Percentiles rank a stretch among this genome's conserved stretches.
Evolutionary conservation across 192 early-diverging fungal genomes (phyloP).

Genomic region (Helicostylum pulchrum): DNA sequence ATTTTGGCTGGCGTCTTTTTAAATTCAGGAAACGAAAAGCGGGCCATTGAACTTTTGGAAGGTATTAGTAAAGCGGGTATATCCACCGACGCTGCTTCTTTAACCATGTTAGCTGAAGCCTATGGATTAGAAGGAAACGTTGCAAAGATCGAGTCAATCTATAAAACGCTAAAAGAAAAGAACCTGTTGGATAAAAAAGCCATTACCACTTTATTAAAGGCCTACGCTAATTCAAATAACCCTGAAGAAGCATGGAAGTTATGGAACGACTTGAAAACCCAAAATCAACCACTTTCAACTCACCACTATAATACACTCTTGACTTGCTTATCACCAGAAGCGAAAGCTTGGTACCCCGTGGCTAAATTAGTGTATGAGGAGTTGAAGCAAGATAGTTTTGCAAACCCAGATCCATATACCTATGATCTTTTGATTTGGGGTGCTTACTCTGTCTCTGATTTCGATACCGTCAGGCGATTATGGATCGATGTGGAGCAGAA

Average conservation of each 20-base stretch:
- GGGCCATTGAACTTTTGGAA: slow-evolving; percentile 2
- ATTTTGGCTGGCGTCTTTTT: slow-evolving; percentile 22
- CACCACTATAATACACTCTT: slow-evolving; percentile 26
- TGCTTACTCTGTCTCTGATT: slow-evolving; percentile 2
- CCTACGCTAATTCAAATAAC: neutral
- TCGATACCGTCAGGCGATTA: neutral
- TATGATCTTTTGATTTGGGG: slow-evolving; percentile 22
- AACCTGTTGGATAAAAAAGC: neutral
- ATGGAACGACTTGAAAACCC: slow-evolving; percentile 5
- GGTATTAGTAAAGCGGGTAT: slow-evolving; percentile 1
- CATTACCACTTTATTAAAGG: slow-evolving; percentile 1
- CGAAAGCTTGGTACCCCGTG: slow-evolving; percentile 15
- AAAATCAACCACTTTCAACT: neutral
- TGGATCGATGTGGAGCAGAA: neutral
- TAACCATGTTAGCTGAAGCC: slow-evolving; percentile 12
- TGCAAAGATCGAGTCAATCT: neutral
- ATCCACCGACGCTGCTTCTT: neutral
- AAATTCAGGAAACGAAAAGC: neutral
- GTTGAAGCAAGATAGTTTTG: neutral
- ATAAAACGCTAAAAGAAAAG: neutral
- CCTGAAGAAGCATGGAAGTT: slow-evolving; percentile 18
- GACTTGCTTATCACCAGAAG: neutral
- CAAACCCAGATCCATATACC: slow-evolving; percentile 12
- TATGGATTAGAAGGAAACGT: slow-evolving; percentile 9
- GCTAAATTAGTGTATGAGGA: slow-evolving; percentile 12